Evolutionary conservation across 2,329 filamentous ascomycete genomes (phyloP).

Genomic region (Colletotrichum eremochloae): DNA sequence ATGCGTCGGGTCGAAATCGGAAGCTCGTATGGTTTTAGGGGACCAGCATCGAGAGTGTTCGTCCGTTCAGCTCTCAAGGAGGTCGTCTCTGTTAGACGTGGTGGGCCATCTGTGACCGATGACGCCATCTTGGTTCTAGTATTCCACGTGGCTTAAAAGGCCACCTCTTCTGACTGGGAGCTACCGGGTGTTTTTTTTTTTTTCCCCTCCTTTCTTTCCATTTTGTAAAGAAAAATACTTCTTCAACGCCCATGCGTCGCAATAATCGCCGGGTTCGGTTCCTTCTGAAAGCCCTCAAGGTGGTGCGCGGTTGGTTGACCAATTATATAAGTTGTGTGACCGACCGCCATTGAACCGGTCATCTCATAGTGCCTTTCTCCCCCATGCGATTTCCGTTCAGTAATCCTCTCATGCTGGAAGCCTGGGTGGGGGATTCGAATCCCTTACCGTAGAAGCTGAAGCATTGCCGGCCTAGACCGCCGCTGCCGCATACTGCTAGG

Average conservation of each 20-base stretch:
- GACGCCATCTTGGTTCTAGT: not conserved
- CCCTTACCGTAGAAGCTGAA: not conserved
- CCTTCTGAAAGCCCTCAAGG: not conserved
- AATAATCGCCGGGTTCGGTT: not conserved
- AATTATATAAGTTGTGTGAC: not conserved
- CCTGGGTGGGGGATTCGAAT: not conserved
- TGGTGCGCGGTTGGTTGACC: not conserved
- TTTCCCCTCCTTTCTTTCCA: not conserved
- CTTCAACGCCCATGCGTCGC: not conserved
- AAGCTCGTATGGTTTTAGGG: not conserved
- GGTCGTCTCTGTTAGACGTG: not conserved
- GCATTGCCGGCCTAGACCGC: not conserved
- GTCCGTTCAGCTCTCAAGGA: not conserved
- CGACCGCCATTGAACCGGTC: not conserved
- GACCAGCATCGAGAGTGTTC: not conserved
- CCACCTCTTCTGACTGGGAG: not conserved
- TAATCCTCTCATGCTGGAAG: conserved; percentile 18
- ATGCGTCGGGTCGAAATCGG: not conserved
- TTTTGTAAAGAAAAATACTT: too few relatives aligned
- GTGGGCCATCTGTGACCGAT: not conserved
- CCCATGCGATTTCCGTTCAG: conserved; percentile 25
- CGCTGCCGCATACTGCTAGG: not conserved
- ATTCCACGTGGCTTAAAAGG: too few relatives aligned
- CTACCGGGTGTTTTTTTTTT: not conserved
- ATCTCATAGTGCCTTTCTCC: conserved; percentile 6